Conservation (phyloP, 1,284 basidiomycete genomes). For the Tilletiaria anomala region DNA sequence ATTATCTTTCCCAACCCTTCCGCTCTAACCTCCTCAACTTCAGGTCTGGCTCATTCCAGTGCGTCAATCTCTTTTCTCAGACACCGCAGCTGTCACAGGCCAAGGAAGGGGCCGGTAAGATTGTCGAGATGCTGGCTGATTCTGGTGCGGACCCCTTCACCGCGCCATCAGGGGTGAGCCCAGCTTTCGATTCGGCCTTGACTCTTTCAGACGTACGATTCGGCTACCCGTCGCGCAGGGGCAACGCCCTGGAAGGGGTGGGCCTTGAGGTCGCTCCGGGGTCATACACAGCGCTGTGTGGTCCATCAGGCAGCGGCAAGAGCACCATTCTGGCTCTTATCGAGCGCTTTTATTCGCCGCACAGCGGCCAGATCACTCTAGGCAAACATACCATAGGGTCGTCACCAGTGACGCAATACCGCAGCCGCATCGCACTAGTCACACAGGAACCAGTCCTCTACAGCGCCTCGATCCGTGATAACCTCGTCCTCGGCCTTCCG, state of each 20-base stretch:
- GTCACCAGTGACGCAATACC: conserved; percentile 47
- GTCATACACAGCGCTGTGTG: conserved; percentile 78
- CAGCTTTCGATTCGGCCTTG: conserved; percentile 57
- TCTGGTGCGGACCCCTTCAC: conserved; percentile 65
- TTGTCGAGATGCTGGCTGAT: conserved; percentile 59
- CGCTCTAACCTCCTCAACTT: conserved; percentile 28
- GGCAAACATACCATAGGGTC: too few species aligned
- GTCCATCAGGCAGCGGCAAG: conserved; percentile 68
- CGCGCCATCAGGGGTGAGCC: conserved; percentile 51
- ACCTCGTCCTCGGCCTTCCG: conserved; percentile 29
- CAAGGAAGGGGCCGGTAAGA: conserved; percentile 58
- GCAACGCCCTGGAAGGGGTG: conserved; percentile 32
- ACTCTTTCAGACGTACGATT: conserved; percentile 60
- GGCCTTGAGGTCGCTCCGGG: conserved; percentile 52
- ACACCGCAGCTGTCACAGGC: conserved; percentile 80
- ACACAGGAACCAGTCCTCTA: conserved; percentile 89
- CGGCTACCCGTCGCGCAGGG: conserved; percentile 80
- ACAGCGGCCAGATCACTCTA: conserved; percentile 41
- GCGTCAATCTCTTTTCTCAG: conserved; percentile 61
- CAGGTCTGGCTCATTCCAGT: conserved; percentile 33
- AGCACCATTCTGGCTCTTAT: conserved; percentile 72
- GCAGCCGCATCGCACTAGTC: conserved; percentile 47
- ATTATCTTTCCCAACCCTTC: too few species aligned
- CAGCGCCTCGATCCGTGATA: conserved; percentile 43
- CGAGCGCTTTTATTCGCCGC: conserved; percentile 63